Percentiles rank a stretch among this genome's conserved stretches.
Evolutionary conservation across 371 early-diverging fungal genomes (phyloP).

Genomic region (Nematocida displodere): DNA sequence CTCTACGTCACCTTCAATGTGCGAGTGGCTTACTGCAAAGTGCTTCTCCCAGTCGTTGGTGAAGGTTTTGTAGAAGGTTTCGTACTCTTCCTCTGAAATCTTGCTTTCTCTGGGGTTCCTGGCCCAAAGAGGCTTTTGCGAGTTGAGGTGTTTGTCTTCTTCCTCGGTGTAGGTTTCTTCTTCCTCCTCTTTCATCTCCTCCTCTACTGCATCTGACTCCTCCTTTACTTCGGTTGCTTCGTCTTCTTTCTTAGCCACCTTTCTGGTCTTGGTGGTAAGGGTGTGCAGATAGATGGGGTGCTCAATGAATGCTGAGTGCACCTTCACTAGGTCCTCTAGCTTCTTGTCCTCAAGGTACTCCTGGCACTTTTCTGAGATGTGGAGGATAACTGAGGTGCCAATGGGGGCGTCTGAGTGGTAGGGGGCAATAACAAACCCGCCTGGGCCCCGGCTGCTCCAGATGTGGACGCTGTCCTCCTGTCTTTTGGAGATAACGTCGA

Average conservation of each 20-base stretch:
- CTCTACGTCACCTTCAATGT: conserved; percentile 82
- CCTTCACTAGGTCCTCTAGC: conserved; percentile 77
- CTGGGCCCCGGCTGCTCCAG: conserved; percentile 84
- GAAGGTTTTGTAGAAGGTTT: conserved; percentile 81
- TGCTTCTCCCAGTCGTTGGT: conserved; percentile 89
- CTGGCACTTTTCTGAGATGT: conserved; percentile 79
- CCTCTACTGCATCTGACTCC: conserved; percentile 66
- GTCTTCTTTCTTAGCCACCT: conserved; percentile 67
- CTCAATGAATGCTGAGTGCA: conserved; percentile 83
- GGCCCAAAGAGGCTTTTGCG: conserved; percentile 84
- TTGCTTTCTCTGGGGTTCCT: conserved; percentile 74
- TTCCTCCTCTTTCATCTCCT: conserved; percentile 64
- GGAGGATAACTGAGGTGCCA: conserved; percentile 77
- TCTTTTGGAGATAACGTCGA: conserved; percentile 84
- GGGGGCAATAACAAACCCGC: conserved; percentile 79
- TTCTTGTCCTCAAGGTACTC: conserved; percentile 77
- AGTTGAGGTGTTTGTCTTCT: conserved; percentile 58
- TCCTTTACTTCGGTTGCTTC: conserved; percentile 67
- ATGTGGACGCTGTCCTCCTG: conserved; percentile 78
- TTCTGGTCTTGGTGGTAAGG: conserved; percentile 75
- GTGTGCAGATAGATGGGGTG: conserved; percentile 79
- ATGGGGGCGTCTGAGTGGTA: conserved; percentile 76
- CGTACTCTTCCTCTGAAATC: conserved; percentile 79
- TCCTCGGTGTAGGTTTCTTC: conserved; percentile 66
- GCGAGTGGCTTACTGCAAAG: conserved; percentile 76